These are phyloP conservation scores for Starmerella sp. DNA, from an alignment of 805 yeast species.

Conservation along the genomic window DNA sequence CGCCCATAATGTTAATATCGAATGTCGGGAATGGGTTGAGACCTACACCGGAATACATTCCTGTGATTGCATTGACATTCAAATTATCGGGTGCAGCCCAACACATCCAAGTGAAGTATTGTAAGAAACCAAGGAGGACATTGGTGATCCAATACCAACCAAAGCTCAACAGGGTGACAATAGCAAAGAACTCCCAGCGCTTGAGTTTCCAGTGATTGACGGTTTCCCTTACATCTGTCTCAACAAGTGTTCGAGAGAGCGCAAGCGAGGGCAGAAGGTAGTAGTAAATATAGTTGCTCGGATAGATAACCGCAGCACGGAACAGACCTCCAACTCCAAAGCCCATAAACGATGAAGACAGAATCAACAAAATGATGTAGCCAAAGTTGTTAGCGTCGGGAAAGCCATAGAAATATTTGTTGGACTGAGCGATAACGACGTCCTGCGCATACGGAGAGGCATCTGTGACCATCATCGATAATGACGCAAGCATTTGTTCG, in stretches of 20 bases:
- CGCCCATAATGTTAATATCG: not conserved
- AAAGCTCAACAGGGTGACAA: slow-evolving; percentile 35
- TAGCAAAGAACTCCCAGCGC: slow-evolving; percentile 39
- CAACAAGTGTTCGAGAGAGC: slow-evolving; percentile 37
- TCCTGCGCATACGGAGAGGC: slow-evolving; percentile 10
- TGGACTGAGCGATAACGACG: not conserved
- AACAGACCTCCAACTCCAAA: slow-evolving; percentile 55
- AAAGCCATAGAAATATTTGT: slow-evolving; percentile 1
- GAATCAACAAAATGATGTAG: slow-evolving; percentile 42
- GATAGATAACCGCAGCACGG: slow-evolving; percentile 47
- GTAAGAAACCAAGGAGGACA: slow-evolving; percentile 49
- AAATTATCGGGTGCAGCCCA: slow-evolving; percentile 47
- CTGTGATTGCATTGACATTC: slow-evolving; percentile 49
- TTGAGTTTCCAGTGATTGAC: slow-evolving; percentile 52
- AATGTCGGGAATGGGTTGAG: not conserved
- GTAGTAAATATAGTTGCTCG: slow-evolving; percentile 45
- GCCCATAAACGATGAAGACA: slow-evolving; percentile 52
- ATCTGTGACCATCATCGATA: slow-evolving; percentile 21
- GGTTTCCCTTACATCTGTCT: not conserved
- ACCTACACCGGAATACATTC: slow-evolving; percentile 37
- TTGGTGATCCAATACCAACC: slow-evolving; percentile 59
- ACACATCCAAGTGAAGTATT: slow-evolving; percentile 50
- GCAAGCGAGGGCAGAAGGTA: slow-evolving; percentile 38
- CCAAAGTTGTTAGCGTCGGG: slow-evolving; percentile 23
- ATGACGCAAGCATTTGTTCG: slow-evolving; percentile 8